Base-by-base conservation (phyloP, 2,329 filamentous ascomycete species). In the Sphaerulina vaccinii region DNA sequence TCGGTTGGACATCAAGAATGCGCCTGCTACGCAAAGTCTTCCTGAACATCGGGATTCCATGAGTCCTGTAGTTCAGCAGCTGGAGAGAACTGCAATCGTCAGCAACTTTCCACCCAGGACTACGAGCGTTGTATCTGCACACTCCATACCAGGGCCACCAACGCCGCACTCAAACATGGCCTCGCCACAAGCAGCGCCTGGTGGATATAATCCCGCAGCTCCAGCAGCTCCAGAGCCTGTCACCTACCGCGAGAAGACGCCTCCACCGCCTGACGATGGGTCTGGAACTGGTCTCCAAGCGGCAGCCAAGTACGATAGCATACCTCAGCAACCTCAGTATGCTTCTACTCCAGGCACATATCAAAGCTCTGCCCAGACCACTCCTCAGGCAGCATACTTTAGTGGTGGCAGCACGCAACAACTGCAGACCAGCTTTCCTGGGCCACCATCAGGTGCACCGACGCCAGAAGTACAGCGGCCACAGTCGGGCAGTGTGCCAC, bases 201-300 rank as follows among this genome's bases (percentile, higher is more conserved):
- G 88, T 73, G 81, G 86, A 2, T 91, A 91, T 66, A 91, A 91
- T 65, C 88, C 88, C 2, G 87, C 88, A 0, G 87, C 87, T 1
- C 88, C 88, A 3, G 79, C 86, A 0, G 86, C 86, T 0, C 86
- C 87, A 0, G 87, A 91, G 67, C 76, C 80, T 18, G 83, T 90
- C 45, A 75, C 79, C 16, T 82, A 88, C 67, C 79, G 88, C 41
- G 88, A 91, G 69, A 90, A 90, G 77, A 92, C 88, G 0, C 88
- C 87, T 1, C 83, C 88, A 3, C 86, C 85, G 3, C 80, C 84
- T 27, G 87, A 90, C 61, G 82, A 77, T 33, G 80, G 76, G 10
- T 72, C 65, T 50, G 76, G 75, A 3, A 76, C 72, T 15, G 75
- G 75, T 1, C 65, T 77, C 13, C 62, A 61, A 11, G 61, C 66